These are phyloP conservation scores for Exophiala xenobiotica DNA, from an alignment of 2,329 filamentous ascomycete species.

Conservation along the genomic window DNA sequence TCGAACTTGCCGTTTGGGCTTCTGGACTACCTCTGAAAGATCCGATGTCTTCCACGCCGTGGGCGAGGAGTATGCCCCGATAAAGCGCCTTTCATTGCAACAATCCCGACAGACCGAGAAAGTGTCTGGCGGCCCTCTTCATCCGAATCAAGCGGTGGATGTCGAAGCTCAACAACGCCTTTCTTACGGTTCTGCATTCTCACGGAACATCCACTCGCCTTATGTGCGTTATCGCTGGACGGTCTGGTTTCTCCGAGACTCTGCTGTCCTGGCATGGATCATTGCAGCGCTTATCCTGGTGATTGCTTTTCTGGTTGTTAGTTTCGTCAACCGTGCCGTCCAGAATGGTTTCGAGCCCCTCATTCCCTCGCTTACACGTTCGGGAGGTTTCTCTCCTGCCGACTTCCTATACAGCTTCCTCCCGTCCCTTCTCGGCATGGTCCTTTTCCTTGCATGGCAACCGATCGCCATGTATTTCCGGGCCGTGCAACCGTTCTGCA, in stretches of 20 bases:
- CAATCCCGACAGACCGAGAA: conserved; percentile 20
- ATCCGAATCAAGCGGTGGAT: conserved; percentile 36
- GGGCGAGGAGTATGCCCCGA: conserved; percentile 61
- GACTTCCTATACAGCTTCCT: conserved; percentile 81
- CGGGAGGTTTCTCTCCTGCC: conserved; percentile 72
- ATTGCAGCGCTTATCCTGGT: conserved; percentile 62
- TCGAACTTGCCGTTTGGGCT: conserved; percentile 72
- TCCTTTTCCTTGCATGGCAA: conserved; percentile 60
- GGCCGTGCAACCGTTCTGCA: conserved; percentile 58
- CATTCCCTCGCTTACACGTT: conserved; percentile 60
- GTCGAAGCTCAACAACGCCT: conserved; percentile 39
- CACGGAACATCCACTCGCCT: conserved; percentile 53
- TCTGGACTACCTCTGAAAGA: conserved; percentile 72
- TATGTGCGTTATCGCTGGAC: conserved; percentile 65
- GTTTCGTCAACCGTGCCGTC: conserved; percentile 70
- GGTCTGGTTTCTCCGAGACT: conserved; percentile 72
- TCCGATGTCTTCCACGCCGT: conserved; percentile 75
- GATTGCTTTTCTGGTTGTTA: conserved; percentile 71
- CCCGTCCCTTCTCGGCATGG: conserved; percentile 57
- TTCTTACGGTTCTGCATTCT: conserved; percentile 45
- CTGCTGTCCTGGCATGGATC: conserved; percentile 64
- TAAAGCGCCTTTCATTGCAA: conserved; percentile 49
- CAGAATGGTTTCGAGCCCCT: conserved; percentile 69
- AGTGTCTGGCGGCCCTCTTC: background rate
- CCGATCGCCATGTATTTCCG: conserved; percentile 62